Evolutionary conservation across 257 asterid species (phyloP).

Genomic region (Scutellaria galericulata): DNA sequence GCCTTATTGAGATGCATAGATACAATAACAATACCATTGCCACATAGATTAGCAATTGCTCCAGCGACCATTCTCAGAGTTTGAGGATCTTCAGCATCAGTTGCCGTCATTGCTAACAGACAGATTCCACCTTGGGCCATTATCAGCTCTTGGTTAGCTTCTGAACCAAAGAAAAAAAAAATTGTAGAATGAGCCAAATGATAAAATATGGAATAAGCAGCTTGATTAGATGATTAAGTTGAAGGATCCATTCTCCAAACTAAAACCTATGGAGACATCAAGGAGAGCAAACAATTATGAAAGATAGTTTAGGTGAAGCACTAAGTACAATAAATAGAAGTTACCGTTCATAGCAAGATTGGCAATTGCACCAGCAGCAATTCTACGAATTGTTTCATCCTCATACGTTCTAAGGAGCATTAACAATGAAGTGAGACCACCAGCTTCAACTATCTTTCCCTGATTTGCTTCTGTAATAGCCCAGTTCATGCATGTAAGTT

Average conservation of each 20-base stretch:
- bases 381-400: slow-evolving; percentile 97
- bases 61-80: slow-evolving; percentile 99
- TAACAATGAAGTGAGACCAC: slow-evolving; percentile 92
- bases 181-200: slow-evolving; percentile 19
- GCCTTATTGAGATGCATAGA: slow-evolving; percentile 24
- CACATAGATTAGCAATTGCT: slow-evolving; percentile 97
- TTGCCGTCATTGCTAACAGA: slow-evolving; percentile 83
- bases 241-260: not conserved
- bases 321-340: slow-evolving; percentile 13
- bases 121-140: slow-evolving; percentile 95
- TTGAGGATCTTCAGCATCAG: slow-evolving; percentile 99
- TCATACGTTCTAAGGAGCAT: slow-evolving; percentile 92
- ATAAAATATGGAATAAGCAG: slow-evolving; percentile 14
- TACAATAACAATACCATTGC: slow-evolving; percentile 69
- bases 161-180: slow-evolving; percentile 47
- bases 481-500: slow-evolving; percentile 37
- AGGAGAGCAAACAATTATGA: slow-evolving; percentile 19
- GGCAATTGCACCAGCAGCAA: slow-evolving; percentile 99
- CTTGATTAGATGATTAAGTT: slow-evolving; percentile 28
- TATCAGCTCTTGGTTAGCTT: slow-evolving; percentile 93
- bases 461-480: slow-evolving; percentile 78
- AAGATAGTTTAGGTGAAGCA: slow-evolving; percentile 23
- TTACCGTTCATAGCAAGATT: slow-evolving; percentile 99
- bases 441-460: slow-evolving; percentile 97
- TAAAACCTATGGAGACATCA: slow-evolving; percentile 1